Percentiles rank a stretch among this genome's conserved stretches.
These are phyloP conservation scores for Didymellaceae sp. DNA, from an alignment of 2,329 filamentous ascomycete species.

Conservation along the genomic window DNA sequence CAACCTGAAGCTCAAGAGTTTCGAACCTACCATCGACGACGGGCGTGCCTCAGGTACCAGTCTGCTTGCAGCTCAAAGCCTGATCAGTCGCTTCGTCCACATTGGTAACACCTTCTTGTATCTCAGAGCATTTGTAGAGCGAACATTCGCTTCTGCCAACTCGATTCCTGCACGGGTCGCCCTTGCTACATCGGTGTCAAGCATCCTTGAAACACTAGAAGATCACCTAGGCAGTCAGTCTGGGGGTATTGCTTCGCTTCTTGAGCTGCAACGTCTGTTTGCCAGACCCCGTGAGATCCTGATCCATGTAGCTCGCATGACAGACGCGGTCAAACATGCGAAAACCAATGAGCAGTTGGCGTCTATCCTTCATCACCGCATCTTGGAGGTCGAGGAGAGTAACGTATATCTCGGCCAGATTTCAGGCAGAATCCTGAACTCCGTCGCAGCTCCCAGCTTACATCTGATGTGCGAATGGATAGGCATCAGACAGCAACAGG, in stretches of 20 bases:
- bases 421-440: constrained; percentile 69
- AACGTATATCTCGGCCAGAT: constrained; percentile 67
- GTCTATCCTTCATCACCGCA: constrained; percentile 45
- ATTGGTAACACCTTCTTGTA: constrained; percentile 47
- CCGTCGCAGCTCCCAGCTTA: constrained; percentile 70
- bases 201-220: constrained; percentile 51
- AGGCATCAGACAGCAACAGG: constrained; percentile 61
- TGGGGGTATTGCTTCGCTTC: constrained; percentile 39
- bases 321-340: constrained; percentile 54
- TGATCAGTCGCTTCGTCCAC: constrained; percentile 54
- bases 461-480: constrained; percentile 76
- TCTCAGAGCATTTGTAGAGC: constrained; percentile 47
- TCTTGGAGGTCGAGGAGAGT: constrained; percentile 65
- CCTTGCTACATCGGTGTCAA: constrained; percentile 49
- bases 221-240: constrained; percentile 44
- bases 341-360: constrained; percentile 49
- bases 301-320: constrained; percentile 59
- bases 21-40: constrained; percentile 56
- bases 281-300: constrained; percentile 60
- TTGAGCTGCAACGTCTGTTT: constrained; percentile 52
- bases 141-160: constrained; percentile 42
- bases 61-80: constrained; percentile 57
- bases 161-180: constrained; percentile 51
- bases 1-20: constrained; percentile 59
- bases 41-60: constrained; percentile 60